phyloP scores from a whole-genome alignment of 106 monocot genomes.

The Dioscorea zingiberensis region DNA sequence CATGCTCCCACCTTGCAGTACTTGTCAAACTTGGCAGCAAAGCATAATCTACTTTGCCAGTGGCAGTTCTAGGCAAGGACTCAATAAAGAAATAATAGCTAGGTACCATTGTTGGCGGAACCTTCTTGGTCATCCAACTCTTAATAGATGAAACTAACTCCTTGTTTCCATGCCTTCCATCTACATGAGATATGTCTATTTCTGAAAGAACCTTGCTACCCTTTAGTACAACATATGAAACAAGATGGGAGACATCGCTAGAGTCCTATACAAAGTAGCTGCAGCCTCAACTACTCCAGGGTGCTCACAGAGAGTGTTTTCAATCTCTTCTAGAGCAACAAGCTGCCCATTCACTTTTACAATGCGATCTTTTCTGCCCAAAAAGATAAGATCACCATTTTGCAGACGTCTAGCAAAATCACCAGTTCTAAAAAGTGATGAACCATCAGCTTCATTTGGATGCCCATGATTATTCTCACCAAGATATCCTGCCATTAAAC shows the following conservation, averaged over 20 bases:
- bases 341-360: slow-evolving; percentile 87
- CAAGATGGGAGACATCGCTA: slow-evolving; percentile 20
- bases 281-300: slow-evolving; percentile 65
- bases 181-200: slow-evolving; percentile 4
- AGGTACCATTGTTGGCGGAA: slow-evolving; percentile 69
- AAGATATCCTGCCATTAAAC: slow-evolving; percentile 74
- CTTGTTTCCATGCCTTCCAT: slow-evolving; percentile 21
- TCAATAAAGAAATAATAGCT: slow-evolving; percentile 31
- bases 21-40: slow-evolving; percentile 32
- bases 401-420: slow-evolving; percentile 67
- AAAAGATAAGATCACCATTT: slow-evolving; percentile 63
- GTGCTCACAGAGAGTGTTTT: slow-evolving; percentile 57
- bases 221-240: slow-evolving; percentile 54
- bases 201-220: not conserved
- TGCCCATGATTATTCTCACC: slow-evolving; percentile 21
- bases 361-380: slow-evolving; percentile 76
- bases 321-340: slow-evolving; percentile 76
- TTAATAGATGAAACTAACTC: slow-evolving; percentile 38
- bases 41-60: slow-evolving; percentile 83
- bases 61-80: slow-evolving; percentile 37
- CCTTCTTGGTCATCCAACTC: slow-evolving; percentile 58
- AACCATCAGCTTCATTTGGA: slow-evolving; percentile 5
- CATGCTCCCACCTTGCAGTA: slow-evolving; percentile 3
- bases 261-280: slow-evolving; percentile 34
- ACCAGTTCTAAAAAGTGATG: slow-evolving; percentile 59